phyloP scores from a whole-genome alignment of 805 yeast species.

The Saccharomycopsis sp. region DNA sequence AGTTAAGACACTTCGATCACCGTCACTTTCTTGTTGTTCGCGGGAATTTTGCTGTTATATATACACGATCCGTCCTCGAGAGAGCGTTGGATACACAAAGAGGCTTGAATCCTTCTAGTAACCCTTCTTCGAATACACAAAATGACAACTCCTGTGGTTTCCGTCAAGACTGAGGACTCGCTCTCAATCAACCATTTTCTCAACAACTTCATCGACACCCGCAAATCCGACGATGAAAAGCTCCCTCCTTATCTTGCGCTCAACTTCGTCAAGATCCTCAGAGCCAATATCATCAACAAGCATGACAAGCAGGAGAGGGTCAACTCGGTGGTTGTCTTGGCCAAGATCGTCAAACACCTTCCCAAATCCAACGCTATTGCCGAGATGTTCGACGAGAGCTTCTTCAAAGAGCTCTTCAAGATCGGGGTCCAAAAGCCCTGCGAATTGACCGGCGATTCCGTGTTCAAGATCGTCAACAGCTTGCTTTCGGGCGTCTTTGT shows the following conservation, averaged over 20 bases:
- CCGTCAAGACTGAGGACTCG: constrained; percentile 5
- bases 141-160: neutral
- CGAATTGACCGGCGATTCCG: constrained; percentile 40
- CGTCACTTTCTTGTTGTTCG: neutral
- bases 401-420: constrained; percentile 37
- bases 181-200: constrained; percentile 8
- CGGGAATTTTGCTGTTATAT: no score
- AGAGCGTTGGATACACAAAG: no score
- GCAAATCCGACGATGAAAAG: constrained; percentile 4
- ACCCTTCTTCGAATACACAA: no score
- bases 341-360: constrained; percentile 43
- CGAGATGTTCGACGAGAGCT: constrained; percentile 33
- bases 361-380: constrained; percentile 34
- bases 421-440: constrained; percentile 38
- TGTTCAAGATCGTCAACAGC: constrained; percentile 32
- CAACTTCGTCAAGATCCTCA: constrained; percentile 28
- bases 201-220: constrained; percentile 5
- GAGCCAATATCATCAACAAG: constrained; percentile 36
- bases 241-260: constrained; percentile 7
- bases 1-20: neutral
- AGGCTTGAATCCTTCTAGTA: no score
- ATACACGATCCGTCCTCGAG: no score
- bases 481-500: constrained; percentile 24
- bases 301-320: constrained; percentile 44
- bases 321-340: constrained; percentile 47